Base-by-base conservation (phyloP, 1,139 yeast genomes). In the Arxiozyma slooffiae region DNA sequence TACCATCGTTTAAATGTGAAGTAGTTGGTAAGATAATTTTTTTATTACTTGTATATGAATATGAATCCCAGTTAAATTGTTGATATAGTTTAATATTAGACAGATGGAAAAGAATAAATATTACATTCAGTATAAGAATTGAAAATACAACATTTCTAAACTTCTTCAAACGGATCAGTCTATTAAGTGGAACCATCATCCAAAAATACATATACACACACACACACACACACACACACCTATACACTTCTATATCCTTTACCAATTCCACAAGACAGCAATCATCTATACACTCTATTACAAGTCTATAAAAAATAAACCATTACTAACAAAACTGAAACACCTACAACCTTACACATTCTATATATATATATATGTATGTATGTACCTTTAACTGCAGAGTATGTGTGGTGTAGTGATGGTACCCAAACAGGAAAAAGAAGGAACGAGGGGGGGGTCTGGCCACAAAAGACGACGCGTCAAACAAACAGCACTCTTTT, bases 21-120 rank as follows among this genome's bases (percentile, higher is more conserved):
- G 66, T 58, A 2, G 63, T 59, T 9, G 67, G 67, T 34, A 63
- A 45, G 9, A 47, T 38, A 7, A 52, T 11, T 9, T 41, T 21
- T 23, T 44, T 23, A 18, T 34, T 4, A 23, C 18, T 44, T 38
- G 18, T 14, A 20, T 18, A 7, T 2, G 8, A 21, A 6, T 18
- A 30, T 39, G 41, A 26, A 17, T 22, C 24, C 43, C 37, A 30
- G 18, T 23, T 36, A 30, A 48, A 48, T 36, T 48, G 50, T 11
- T 39, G 22, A 9, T 21, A 8, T 21, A 39, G 30, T 20, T 45
- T 26, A 7, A 20, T 36, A 21, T 43, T 43, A n/a, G 48, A 40
- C 4, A 38, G 23, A 39, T 43, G 48, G 17, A 38, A 30, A 26
- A n/a, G 30, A 3, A 14, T 2, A 30, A 39, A 17, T 22, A 43